phyloP scores from a whole-genome alignment of 768 basidiomycete species.

The Asterophora parasitica region DNA sequence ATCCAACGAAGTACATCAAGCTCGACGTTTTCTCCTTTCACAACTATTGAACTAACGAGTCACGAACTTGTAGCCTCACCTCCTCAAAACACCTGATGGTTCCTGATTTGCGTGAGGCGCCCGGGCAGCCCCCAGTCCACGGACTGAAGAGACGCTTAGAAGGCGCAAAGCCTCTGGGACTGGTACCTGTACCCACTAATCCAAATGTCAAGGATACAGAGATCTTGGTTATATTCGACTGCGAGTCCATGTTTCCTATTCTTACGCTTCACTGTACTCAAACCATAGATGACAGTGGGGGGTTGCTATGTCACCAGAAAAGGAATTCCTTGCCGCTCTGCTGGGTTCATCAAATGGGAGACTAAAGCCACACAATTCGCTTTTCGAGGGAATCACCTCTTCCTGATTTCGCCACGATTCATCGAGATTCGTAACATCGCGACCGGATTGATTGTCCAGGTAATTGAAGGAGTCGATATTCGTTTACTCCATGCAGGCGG shows the following conservation, averaged over 20 bases:
- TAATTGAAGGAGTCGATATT: constrained; percentile 71
- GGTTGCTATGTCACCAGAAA: constrained; percentile 74
- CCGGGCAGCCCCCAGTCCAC: constrained; percentile 28
- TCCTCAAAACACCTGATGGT: constrained; percentile 43
- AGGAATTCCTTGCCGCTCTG: constrained; percentile 58
- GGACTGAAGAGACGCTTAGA: constrained; percentile 58
- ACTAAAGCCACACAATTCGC: constrained; percentile 59
- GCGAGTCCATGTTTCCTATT: constrained; percentile 33
- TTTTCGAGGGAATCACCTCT: constrained; percentile 54
- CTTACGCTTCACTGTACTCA: constrained; percentile 1
- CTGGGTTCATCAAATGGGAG: constrained; percentile 76
- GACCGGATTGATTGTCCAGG: constrained; percentile 72
- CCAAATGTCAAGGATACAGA: constrained; percentile 31
- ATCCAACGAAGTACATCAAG: constrained; percentile 58
- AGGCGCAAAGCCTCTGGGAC: constrained; percentile 57
- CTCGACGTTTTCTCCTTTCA: not conserved
- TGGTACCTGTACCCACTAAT: constrained; percentile 44
- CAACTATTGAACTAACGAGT: not conserved
- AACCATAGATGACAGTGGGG: constrained; percentile 40
- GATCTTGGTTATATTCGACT: constrained; percentile 70
- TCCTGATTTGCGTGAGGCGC: constrained; percentile 46
- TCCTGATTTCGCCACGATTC: constrained; percentile 72
- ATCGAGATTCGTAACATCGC: constrained; percentile 66
- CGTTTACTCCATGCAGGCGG: constrained; percentile 57
- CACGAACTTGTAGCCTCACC: constrained; percentile 32